These are phyloP conservation scores for Acanthamoeba rhysodes DNA, from an alignment of 208 protist species.

Conservation along the genomic window DNA sequence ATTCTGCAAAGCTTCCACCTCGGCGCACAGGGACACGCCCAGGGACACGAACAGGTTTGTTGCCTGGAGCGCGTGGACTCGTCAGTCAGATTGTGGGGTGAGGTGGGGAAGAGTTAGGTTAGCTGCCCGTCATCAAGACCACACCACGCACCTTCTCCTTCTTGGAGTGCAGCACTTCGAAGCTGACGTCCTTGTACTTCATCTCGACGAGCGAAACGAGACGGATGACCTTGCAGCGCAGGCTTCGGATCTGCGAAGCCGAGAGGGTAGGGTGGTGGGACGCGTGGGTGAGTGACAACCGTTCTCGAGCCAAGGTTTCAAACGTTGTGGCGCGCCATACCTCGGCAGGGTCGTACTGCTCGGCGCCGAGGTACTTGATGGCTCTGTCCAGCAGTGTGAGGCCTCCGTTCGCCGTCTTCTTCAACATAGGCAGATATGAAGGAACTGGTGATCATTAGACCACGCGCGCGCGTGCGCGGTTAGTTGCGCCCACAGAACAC, in stretches of 20 bases:
- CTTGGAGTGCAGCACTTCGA: background rate
- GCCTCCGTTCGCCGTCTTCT: background rate
- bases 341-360: background rate
- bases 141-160: background rate
- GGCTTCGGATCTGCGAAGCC: background rate
- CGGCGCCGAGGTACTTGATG: background rate
- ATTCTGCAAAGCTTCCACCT: background rate
- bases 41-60: conserved; percentile 3
- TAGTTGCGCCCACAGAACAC: background rate
- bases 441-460: background rate
- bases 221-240: background rate
- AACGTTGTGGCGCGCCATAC: background rate
- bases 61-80: background rate
- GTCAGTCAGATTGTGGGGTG: background rate
- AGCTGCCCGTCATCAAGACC: background rate
- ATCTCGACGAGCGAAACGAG: background rate
- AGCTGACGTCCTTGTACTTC: conserved; percentile 8
- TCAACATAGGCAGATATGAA: background rate
- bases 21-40: conserved; percentile 23
- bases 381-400: background rate
- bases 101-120: no score
- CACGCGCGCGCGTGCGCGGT: no score
- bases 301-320: background rate
- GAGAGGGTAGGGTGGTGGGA: background rate
- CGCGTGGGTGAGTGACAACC: background rate